These are phyloP conservation scores for Aspergillus sp. DNA, from an alignment of 2,329 filamentous ascomycete species.

Conservation along the genomic window DNA sequence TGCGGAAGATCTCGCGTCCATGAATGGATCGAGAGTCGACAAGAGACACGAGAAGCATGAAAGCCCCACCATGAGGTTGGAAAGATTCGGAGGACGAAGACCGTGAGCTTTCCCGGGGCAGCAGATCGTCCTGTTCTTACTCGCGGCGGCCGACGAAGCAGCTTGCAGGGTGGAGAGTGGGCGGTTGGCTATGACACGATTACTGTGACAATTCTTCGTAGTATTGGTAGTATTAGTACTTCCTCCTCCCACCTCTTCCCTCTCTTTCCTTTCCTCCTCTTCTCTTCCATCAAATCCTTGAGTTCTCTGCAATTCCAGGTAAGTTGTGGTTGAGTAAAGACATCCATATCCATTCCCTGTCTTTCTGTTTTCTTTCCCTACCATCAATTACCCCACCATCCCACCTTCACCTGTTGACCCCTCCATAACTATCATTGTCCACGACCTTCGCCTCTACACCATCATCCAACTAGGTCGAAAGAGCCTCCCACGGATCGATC, in stretches of 20 bases:
- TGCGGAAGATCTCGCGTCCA: slow-evolving; percentile 37
- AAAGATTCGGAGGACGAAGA: slow-evolving; percentile 35
- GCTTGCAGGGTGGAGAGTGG: not conserved
- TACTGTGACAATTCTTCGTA: not conserved
- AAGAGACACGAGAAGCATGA: slow-evolving; percentile 22
- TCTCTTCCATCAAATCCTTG: not conserved
- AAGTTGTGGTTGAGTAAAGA: slow-evolving; percentile 1
- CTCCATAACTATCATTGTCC: not conserved
- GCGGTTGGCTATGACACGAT: not conserved
- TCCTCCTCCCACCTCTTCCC: not conserved
- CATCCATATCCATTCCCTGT: not conserved
- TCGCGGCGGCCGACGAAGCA: not conserved
- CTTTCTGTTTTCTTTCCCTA: not conserved
- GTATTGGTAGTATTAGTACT: not conserved
- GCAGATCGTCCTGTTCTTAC: not conserved
- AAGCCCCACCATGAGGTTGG: slow-evolving; percentile 37
- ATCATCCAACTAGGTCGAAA: not conserved
- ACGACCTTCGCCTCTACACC: not conserved
- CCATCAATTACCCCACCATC: slow-evolving; percentile 16
- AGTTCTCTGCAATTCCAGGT: not conserved
- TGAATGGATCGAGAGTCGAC: not conserved
- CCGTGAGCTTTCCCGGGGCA: slow-evolving; percentile 27
- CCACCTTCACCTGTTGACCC: slow-evolving; percentile 9
- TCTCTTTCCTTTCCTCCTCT: not conserved
- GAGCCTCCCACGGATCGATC: not conserved